phyloP scores from a whole-genome alignment of 148 eudicot species.

The Rhododendron henanense region DNA sequence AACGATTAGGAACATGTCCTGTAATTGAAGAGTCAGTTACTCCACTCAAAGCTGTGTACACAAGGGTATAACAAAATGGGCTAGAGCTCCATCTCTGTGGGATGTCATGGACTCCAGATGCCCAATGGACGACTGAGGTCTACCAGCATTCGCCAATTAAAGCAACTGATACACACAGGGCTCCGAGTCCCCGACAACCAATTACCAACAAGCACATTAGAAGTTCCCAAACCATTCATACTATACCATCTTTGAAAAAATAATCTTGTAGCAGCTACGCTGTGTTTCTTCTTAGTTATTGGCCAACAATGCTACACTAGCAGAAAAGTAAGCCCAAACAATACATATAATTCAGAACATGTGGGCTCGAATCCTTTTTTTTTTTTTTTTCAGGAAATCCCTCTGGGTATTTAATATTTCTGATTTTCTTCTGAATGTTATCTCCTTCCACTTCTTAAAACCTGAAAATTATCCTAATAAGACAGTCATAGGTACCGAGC shows the following conservation, averaged over 20 bases:
- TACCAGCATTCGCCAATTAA: background rate
- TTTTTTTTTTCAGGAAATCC: background rate
- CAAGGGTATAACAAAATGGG: background rate
- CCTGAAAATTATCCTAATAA: background rate
- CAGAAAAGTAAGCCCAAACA: background rate
- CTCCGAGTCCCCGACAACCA: background rate
- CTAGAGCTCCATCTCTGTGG: background rate
- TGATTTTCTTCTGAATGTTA: background rate
- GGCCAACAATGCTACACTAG: background rate
- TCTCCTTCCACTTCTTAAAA: background rate
- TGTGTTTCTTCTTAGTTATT: background rate
- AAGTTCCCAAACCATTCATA: background rate
- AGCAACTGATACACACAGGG: background rate
- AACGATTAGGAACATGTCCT: background rate
- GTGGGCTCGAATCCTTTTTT: background rate
- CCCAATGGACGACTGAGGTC: background rate
- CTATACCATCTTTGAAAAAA: background rate
- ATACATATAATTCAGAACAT: background rate
- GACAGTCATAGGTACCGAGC: background rate
- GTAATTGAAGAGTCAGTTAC: background rate
- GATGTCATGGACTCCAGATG: background rate
- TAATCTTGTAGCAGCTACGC: background rate
- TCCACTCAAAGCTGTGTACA: background rate
- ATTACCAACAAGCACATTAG: background rate
- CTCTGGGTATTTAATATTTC: background rate